Evolutionary conservation across 176 grass and related monocot species (phyloP).

Genomic region (Leersia perrieri): DNA sequence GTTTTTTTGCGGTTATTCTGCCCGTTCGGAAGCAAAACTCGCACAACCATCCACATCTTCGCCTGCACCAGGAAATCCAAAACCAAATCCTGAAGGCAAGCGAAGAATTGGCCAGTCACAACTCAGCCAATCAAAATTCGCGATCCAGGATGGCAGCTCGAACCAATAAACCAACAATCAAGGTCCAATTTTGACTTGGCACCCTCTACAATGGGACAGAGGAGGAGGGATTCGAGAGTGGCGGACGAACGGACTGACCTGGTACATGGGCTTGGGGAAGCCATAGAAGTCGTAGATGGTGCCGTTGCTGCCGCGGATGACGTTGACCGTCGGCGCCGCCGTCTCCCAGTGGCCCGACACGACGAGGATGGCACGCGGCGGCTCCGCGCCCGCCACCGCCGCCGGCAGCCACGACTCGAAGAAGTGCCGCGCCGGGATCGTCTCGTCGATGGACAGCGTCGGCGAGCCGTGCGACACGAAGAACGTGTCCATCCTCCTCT

Average conservation of each 20-base stretch:
- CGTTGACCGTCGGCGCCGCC: constrained; percentile 46
- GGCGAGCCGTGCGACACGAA: constrained; percentile 90
- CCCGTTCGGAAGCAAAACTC: neutral
- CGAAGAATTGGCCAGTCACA: neutral
- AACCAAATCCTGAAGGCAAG: neutral
- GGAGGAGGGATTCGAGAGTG: neutral
- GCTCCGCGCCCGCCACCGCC: constrained; percentile 31
- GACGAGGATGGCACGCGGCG: constrained; percentile 66
- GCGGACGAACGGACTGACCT: constrained; percentile 32
- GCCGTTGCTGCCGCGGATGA: constrained; percentile 44
- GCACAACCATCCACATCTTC: neutral
- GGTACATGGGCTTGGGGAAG: constrained; percentile 71
- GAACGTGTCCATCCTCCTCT: constrained; percentile 60
- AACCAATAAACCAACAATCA: neutral
- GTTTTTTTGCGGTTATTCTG: no score
- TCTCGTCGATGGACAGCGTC: constrained; percentile 74
- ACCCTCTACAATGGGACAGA: neutral
- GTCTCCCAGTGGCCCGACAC: constrained; percentile 88
- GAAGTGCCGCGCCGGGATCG: constrained; percentile 60
- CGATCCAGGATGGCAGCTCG: neutral
- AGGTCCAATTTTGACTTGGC: neutral
- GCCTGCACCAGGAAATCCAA: neutral
- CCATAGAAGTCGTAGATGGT: constrained; percentile 74
- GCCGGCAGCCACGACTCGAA: constrained; percentile 65
- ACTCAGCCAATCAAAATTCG: neutral